These are phyloP conservation scores for Adansonia grandidieri DNA, from an alignment of 441 rosid species.

Conservation along the genomic window DNA sequence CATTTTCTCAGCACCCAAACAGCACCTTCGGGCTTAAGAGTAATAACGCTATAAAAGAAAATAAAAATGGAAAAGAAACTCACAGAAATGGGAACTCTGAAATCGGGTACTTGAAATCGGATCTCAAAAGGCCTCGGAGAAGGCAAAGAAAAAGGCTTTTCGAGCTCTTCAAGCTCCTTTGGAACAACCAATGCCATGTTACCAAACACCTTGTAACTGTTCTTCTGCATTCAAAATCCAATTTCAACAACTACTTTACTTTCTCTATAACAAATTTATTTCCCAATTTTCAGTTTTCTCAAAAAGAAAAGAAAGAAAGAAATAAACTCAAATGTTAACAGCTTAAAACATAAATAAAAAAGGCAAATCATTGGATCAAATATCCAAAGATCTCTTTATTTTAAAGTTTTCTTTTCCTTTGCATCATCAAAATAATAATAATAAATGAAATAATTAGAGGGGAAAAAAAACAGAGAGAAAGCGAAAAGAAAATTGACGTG, in stretches of 20 bases:
- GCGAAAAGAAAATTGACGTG: constrained; percentile 23
- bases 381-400: background rate
- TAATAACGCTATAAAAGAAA: background rate
- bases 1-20: background rate
- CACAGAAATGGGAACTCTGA: constrained; percentile 52
- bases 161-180: constrained; percentile 54
- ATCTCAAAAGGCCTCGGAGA: constrained; percentile 46
- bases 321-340: background rate
- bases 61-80: constrained; percentile 17
- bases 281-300: background rate
- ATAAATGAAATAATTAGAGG: background rate
- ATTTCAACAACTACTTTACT: background rate
- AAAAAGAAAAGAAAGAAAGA: background rate
- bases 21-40: constrained; percentile 2
- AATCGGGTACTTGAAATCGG: constrained; percentile 67
- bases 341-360: background rate
- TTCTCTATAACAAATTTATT: background rate
- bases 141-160: constrained; percentile 47
- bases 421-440: background rate
- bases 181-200: constrained; percentile 61
- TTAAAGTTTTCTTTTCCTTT: background rate
- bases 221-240: constrained; percentile 57
- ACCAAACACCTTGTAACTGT: constrained; percentile 44
- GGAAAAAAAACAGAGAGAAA: background rate
- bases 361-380: background rate